A percentile compares a stretch with the other conserved stretches of the same genome.
Conservation (phyloP, 2,329 filamentous ascomycete species). For the Arthrobotrys megalospora region DNA sequence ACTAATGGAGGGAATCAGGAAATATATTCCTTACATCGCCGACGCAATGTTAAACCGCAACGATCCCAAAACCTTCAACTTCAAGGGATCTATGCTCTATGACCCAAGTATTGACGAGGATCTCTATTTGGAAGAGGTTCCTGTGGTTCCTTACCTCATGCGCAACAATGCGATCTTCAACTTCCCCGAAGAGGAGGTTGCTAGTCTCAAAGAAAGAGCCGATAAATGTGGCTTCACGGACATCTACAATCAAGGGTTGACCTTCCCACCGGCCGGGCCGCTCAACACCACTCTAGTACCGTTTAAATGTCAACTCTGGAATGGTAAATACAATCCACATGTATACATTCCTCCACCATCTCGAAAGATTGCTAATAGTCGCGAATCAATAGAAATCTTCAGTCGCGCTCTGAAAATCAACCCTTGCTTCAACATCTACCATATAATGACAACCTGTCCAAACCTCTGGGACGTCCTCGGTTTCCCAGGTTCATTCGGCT, state of each 20-base stretch:
- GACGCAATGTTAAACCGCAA: slow-evolving; percentile 72
- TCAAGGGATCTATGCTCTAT: slow-evolving; percentile 80
- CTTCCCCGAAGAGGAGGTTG: slow-evolving; percentile 75
- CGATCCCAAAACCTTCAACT: slow-evolving; percentile 77
- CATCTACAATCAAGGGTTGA: slow-evolving; percentile 75
- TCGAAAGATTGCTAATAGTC: neutral
- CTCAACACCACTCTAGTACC: slow-evolving; percentile 70
- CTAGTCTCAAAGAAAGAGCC: slow-evolving; percentile 71
- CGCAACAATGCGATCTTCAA: slow-evolving; percentile 75
- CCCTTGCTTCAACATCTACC: slow-evolving; percentile 85
- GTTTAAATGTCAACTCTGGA: slow-evolving; percentile 29
- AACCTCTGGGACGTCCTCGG: slow-evolving; percentile 65
- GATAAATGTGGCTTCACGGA: slow-evolving; percentile 76
- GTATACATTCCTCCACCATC: neutral
- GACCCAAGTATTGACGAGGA: slow-evolving; percentile 75
- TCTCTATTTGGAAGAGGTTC: slow-evolving; percentile 69
- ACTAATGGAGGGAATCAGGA: slow-evolving; percentile 10
- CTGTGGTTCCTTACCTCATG: slow-evolving; percentile 75
- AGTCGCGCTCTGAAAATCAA: slow-evolving; percentile 74
- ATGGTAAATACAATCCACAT: slow-evolving; percentile 14
- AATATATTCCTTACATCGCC: slow-evolving; percentile 70
- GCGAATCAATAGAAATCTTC: slow-evolving; percentile 68
- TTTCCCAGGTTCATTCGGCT: slow-evolving; percentile 67
- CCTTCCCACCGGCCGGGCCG: slow-evolving; percentile 77
- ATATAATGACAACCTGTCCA: slow-evolving; percentile 76